Evolutionary conservation across 1,139 yeast genomes (phyloP).

Genomic region (Candida glucosophila): DNA sequence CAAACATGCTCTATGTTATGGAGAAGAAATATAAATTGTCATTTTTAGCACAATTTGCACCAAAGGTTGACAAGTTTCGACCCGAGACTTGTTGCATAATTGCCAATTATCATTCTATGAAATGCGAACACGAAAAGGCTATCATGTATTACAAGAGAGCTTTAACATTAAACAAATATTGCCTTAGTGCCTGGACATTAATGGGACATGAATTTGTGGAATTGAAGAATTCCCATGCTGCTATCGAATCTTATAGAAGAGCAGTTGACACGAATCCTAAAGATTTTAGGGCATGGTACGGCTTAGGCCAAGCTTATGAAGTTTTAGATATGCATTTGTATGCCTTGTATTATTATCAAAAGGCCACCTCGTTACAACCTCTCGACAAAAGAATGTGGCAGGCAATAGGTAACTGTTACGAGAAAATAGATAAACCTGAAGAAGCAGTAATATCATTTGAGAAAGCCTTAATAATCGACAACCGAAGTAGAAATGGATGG

Average conservation of each 20-base stretch:
- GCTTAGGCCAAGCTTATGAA: constrained; percentile 96
- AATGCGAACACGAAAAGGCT: constrained; percentile 91
- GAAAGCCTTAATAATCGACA: constrained; percentile 46
- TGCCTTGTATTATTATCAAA: constrained; percentile 85
- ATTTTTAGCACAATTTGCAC: constrained; percentile 77
- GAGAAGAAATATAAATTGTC: constrained; percentile 81
- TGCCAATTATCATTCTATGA: constrained; percentile 88
- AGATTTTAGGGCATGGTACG: constrained; percentile 98
- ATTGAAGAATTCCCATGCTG: constrained; percentile 92
- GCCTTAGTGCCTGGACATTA: constrained; percentile 91
- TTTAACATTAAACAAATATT: constrained; percentile 66
- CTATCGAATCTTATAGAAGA: constrained; percentile 87
- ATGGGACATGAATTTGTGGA: constrained; percentile 99
- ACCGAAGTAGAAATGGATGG: constrained; percentile 10
- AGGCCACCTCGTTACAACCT: constrained; percentile 85
- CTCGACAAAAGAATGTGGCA: constrained; percentile 94
- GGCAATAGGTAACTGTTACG: constrained; percentile 87
- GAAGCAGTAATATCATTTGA: constrained; percentile 60
- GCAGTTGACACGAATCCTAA: constrained; percentile 86
- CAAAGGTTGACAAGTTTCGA: constrained; percentile 75
- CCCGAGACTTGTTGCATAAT: constrained; percentile 94
- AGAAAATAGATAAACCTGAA: constrained; percentile 58
- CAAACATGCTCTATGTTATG: constrained; percentile 91
- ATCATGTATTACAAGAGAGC: constrained; percentile 91
- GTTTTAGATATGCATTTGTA: constrained; percentile 92